A percentile compares a stretch with the other conserved stretches of the same genome.
Evolutionary conservation across 208 protist species (phyloP).

Genomic region (Acanthamoeba healyi): DNA sequence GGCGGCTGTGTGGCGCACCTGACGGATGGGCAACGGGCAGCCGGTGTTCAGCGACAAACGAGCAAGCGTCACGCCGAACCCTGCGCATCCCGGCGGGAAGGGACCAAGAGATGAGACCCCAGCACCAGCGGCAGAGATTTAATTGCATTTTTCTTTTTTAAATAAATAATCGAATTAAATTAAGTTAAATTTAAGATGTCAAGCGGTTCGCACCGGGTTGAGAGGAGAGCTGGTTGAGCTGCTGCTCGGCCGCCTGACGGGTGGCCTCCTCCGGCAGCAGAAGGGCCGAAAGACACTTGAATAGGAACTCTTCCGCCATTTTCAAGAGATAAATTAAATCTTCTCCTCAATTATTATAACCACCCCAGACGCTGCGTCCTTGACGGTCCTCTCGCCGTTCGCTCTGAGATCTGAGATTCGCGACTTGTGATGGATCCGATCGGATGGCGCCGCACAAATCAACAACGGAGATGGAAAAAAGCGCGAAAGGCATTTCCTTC

Average conservation of each 20-base stretch:
- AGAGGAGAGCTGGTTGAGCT: not conserved
- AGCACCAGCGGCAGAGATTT: too few species aligned
- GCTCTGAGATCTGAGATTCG: too few species aligned
- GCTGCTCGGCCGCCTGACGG: not conserved
- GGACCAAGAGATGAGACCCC: not conserved
- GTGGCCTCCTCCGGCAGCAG: not conserved
- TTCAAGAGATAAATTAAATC: not conserved
- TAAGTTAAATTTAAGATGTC: not conserved
- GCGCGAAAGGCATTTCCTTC: too few species aligned
- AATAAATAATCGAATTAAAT: not conserved
- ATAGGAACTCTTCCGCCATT: slow-evolving; percentile 16
- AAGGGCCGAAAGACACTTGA: slow-evolving; percentile 30
- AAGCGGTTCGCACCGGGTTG: not conserved
- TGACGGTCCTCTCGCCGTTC: too few species aligned
- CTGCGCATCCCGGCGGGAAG: not conserved
- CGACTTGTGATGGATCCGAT: too few species aligned
- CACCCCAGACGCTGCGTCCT: too few species aligned
- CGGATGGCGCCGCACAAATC: too few species aligned
- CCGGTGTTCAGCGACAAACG: not conserved
- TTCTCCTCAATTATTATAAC: too few species aligned
- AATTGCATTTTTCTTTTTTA: too few species aligned
- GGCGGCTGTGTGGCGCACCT: not conserved
- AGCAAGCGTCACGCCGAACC: slow-evolving; percentile 11
- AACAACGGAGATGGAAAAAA: too few species aligned
- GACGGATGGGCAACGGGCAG: slow-evolving; percentile 32